phyloP scores from a whole-genome alignment of 108 stramenopile genomes.

The Nannochloropsis salina region DNA sequence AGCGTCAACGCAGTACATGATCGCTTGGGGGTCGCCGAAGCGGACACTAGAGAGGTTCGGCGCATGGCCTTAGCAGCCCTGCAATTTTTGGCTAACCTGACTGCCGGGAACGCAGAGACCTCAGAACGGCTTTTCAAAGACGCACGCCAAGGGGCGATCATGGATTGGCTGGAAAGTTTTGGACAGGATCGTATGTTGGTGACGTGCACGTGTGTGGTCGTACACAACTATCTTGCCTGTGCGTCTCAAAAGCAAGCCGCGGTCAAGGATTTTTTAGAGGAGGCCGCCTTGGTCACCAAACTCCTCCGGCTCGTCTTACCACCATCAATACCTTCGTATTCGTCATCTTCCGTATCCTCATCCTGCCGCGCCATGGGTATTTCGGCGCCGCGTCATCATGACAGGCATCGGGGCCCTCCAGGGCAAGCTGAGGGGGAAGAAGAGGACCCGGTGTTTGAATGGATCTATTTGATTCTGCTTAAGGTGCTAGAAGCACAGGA shows the following conservation, averaged over 20 bases:
- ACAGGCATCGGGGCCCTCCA: too few relatives aligned
- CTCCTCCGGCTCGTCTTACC: neutral
- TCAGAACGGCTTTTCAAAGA: neutral
- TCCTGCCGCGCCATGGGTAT: too few relatives aligned
- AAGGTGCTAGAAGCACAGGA: neutral
- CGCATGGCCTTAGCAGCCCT: neutral
- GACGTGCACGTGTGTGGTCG: slow-evolving; percentile 17
- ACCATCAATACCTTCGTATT: neutral
- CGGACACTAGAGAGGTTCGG: neutral
- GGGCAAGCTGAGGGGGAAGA: slow-evolving; percentile 12
- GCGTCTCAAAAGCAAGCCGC: neutral
- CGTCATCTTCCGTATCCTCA: neutral
- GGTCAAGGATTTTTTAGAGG: neutral
- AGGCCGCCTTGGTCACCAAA: neutral
- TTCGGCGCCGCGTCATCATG: too few relatives aligned
- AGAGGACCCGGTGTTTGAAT: slow-evolving; percentile 42
- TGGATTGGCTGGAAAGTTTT: neutral
- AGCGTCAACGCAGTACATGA: too few relatives aligned
- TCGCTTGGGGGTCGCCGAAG: too few relatives aligned
- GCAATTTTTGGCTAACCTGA: neutral
- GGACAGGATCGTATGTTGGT: neutral
- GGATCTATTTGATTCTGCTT: slow-evolving; percentile 37
- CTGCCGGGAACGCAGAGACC: neutral
- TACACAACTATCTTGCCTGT: neutral
- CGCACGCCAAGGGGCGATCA: neutral